phyloP scores from a whole-genome alignment of 2,329 filamentous ascomycete species.

The Cordyceps fumosorosea region DNA sequence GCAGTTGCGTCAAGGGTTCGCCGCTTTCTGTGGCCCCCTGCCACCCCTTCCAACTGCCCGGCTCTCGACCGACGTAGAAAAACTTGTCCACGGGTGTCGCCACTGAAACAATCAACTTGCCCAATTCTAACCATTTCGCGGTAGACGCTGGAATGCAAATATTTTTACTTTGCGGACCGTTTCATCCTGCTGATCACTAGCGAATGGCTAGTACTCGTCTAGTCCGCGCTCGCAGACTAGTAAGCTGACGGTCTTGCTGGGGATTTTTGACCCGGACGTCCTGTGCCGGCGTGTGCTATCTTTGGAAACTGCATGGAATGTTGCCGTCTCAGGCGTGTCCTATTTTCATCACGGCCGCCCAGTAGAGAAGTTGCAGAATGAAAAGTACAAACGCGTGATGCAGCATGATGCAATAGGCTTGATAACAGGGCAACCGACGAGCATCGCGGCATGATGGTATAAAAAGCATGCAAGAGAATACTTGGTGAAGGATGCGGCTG shows the following conservation, averaged over 20 bases:
- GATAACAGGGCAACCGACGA: neutral
- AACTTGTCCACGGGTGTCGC: neutral
- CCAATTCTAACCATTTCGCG: neutral
- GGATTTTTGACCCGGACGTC: neutral
- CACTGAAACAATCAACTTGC: neutral
- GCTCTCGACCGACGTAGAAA: neutral
- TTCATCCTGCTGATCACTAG: neutral
- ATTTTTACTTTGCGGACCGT: neutral
- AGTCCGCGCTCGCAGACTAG: neutral
- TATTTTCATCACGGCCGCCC: neutral
- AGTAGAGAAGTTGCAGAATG: neutral
- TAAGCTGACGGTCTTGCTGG: neutral
- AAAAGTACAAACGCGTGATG: neutral
- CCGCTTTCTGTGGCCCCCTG: too few relatives aligned
- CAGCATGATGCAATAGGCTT: neutral
- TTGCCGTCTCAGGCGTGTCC: neutral
- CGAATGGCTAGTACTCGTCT: neutral
- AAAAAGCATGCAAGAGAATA: neutral
- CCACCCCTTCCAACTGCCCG: neutral
- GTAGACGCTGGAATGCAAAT: neutral
- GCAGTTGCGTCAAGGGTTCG: neutral
- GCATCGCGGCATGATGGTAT: neutral
- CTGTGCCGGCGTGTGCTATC: neutral
- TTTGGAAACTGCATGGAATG: slow-evolving; percentile 5
- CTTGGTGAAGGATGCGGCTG: neutral